phyloP scores from a whole-genome alignment of 2,329 filamentous ascomycete species.

The Fusarium sterilihyphosum region DNA sequence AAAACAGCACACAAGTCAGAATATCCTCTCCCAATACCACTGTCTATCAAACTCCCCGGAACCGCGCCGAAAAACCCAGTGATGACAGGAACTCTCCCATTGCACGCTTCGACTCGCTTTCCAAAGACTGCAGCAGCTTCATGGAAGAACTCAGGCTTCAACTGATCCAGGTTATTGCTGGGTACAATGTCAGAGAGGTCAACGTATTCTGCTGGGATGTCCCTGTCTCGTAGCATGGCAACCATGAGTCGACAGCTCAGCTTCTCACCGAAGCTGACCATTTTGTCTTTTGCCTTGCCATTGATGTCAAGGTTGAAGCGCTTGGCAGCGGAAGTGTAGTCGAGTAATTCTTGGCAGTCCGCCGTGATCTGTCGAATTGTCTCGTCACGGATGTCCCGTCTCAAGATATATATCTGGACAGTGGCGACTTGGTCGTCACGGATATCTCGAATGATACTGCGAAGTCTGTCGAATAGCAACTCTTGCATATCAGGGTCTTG shows the following conservation, averaged over 20 bases:
- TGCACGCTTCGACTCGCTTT: neutral
- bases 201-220: neutral
- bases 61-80: neutral
- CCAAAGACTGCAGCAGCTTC: neutral
- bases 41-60: neutral
- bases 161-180: neutral
- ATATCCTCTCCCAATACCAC: neutral
- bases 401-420: neutral
- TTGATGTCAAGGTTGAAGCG: neutral
- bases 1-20: neutral
- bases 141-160: neutral
- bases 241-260: neutral
- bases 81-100: neutral
- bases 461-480: neutral
- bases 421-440: neutral
- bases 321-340: neutral
- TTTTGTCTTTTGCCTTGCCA: neutral
- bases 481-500: neutral
- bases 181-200: neutral
- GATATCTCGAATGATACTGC: neutral
- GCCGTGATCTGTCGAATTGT: neutral
- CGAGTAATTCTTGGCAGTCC: neutral
- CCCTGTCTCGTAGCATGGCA: neutral
- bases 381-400: neutral
- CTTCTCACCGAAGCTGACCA: neutral